Conservation (phyloP, 2,329 filamentous ascomycete species). For the Bipolaris oryzae region DNA sequence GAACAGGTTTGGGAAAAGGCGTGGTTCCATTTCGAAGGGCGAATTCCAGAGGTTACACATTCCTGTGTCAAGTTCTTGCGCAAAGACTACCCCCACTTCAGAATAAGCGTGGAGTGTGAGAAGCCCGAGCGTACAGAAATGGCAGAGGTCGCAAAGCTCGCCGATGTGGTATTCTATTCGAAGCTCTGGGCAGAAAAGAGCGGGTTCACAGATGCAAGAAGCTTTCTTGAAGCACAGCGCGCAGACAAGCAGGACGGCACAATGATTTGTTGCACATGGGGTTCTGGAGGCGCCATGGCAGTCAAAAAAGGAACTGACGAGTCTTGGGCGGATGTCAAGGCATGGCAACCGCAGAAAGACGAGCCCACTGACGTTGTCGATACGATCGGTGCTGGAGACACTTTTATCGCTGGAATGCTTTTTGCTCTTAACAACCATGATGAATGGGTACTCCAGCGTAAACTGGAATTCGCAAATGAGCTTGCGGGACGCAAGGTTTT, state of each 20-base stretch:
- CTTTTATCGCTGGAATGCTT: constrained; percentile 74
- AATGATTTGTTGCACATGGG: constrained; percentile 65
- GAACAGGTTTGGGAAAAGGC: constrained; percentile 4
- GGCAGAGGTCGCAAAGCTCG: constrained; percentile 63
- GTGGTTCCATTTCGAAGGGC: constrained; percentile 80
- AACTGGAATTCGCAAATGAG: constrained; percentile 66
- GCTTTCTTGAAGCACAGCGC: constrained; percentile 44
- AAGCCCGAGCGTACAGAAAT: constrained; percentile 69
- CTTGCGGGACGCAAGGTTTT: constrained; percentile 72
- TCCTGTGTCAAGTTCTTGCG: constrained; percentile 65
- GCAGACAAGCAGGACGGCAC: constrained; percentile 47
- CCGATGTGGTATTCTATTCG: constrained; percentile 77
- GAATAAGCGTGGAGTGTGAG: constrained; percentile 73
- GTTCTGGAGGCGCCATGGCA: constrained; percentile 59
- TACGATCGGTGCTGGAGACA: constrained; percentile 75
- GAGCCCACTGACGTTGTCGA: constrained; percentile 49
- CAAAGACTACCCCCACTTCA: constrained; percentile 45
- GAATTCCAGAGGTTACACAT: constrained; percentile 66
- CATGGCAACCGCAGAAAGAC: constrained; percentile 10
- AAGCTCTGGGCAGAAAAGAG: constrained; percentile 67
- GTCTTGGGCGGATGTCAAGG: constrained; percentile 12
- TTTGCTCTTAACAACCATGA: constrained; percentile 63
- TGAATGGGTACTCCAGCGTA: constrained; percentile 58
- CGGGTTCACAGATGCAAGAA: constrained; percentile 10
- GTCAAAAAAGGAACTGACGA: constrained; percentile 42